A percentile compares a stretch with the other conserved stretches of the same genome.
Conservation (phyloP, 345 rosid species). For the Pistacia vera region DNA sequence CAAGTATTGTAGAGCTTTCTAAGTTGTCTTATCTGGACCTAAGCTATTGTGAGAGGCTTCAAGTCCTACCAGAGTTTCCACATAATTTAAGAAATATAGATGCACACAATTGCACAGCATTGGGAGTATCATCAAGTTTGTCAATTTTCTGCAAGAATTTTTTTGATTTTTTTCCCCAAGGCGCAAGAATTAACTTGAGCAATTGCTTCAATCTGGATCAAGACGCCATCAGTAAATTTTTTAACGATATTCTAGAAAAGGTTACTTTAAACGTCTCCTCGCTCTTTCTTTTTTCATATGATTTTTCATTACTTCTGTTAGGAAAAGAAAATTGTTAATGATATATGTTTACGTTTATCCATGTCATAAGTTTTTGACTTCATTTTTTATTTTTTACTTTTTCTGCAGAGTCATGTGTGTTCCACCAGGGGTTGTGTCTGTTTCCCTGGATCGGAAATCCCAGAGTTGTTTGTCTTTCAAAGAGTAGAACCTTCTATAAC, state of each 20-base stretch:
- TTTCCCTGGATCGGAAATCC: slow-evolving; percentile 6
- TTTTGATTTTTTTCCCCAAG: too few relatives aligned
- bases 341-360: too few relatives aligned
- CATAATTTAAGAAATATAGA: slow-evolving; percentile 7
- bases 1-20: slow-evolving; percentile 31
- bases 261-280: too few relatives aligned
- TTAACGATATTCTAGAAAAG: background rate
- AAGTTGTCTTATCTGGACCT: slow-evolving; percentile 17
- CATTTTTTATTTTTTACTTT: background rate
- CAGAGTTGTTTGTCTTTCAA: background rate
- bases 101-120: slow-evolving; percentile 25
- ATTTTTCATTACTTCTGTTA: background rate
- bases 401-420: background rate
- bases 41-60: slow-evolving; percentile 32
- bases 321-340: too few relatives aligned
- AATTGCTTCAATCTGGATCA: background rate
- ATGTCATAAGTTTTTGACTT: background rate
- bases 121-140: slow-evolving; percentile 7
- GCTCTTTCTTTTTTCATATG: background rate
- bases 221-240: background rate
- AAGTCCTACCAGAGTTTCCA: slow-evolving; percentile 38
- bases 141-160: background rate
- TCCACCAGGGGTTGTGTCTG: background rate
- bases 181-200: background rate
- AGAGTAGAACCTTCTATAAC: background rate